A percentile compares a stretch with the other conserved stretches of the same genome.
phyloP scores from a whole-genome alignment of 1,284 basidiomycete species.

The Paramarasmius palmivorus region DNA sequence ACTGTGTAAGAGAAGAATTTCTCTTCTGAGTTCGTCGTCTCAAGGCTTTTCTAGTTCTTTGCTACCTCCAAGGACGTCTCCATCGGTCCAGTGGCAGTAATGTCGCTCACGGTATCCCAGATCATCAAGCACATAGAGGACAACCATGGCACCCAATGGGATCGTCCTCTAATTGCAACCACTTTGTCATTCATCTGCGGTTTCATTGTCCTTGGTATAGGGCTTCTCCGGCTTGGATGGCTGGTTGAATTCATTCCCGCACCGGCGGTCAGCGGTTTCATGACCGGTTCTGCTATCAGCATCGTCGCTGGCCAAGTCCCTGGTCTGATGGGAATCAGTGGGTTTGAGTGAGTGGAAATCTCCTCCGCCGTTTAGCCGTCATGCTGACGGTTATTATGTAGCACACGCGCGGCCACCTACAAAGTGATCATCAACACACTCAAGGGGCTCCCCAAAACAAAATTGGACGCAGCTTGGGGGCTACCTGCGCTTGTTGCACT shows the following conservation, averaged over 20 bases:
- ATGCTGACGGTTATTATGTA: conserved; percentile 28
- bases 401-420: conserved; percentile 85
- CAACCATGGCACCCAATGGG: conserved; percentile 55
- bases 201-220: conserved; percentile 91
- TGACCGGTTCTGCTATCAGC: conserved; percentile 89
- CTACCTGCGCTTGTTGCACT: conserved; percentile 74
- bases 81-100: conserved; percentile 96
- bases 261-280: conserved; percentile 91
- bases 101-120: conserved; percentile 90
- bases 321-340: conserved; percentile 80
- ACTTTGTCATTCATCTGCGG: conserved; percentile 88
- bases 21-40: conserved; percentile 13
- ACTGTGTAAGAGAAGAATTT: conserved; percentile 57
- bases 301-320: conserved; percentile 87
- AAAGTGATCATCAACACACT: conserved; percentile 90
- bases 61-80: conserved; percentile 96
- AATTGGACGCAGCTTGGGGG: conserved; percentile 89
- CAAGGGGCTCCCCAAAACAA: conserved; percentile 75
- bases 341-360: conserved; percentile 67
- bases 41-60: conserved; percentile 58
- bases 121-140: conserved; percentile 72
- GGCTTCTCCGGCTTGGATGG: conserved; percentile 92
- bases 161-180: conserved; percentile 78
- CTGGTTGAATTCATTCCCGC: conserved; percentile 93
- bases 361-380: neutral